Base-by-base conservation (phyloP, 495 filamentous ascomycete species). In the Xylaria sp. region DNA sequence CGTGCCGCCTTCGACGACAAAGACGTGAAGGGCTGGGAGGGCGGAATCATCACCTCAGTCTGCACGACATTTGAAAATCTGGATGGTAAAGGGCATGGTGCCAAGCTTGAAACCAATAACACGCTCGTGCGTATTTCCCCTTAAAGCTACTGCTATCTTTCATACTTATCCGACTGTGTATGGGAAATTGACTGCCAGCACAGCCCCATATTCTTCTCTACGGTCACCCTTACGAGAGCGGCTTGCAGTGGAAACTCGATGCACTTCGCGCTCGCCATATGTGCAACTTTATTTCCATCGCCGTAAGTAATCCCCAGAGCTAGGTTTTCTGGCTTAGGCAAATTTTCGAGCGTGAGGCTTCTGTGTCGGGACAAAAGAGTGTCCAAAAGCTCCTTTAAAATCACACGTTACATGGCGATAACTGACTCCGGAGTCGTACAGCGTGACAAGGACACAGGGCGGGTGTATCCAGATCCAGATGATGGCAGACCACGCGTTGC, bases 11-110 rank as follows among this genome's bases (percentile, higher is more conserved):
- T 89, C 73, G 85, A 90, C 7, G 82, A 94, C 7, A 82, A 94
- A 43, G 88, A 90, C 31, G 80, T 89, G 15, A 86, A 85, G 33
- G 91, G 92, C 0, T 97, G 93, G 93, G 93, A 97, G 85, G 93
- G 89, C 24, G 79, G 84, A 2, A 90, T 92, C 50, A 85, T 98
- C 66, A 98, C 95, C 0, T 86, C 88, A 5, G 88, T 95, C 2
- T 89, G 91, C 71, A 89, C 87, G 44, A 89, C 91, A 57, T 93
- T 94, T 69, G 93, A 97, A 72, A 90, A 97, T 72, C 87, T 94
- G 0, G 94, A 97, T 77, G 88, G 88, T 35, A 82, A 91, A 26
- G 93, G 93, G 37, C 93, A 98, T 73, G 95, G 95, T n/a, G 85
- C 84, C 64, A 97, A 95, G 80, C 80, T 97, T 19, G 92, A 96